Conservation (phyloP, 2,329 filamentous ascomycete species). For the Fusarium haematococcum region DNA sequence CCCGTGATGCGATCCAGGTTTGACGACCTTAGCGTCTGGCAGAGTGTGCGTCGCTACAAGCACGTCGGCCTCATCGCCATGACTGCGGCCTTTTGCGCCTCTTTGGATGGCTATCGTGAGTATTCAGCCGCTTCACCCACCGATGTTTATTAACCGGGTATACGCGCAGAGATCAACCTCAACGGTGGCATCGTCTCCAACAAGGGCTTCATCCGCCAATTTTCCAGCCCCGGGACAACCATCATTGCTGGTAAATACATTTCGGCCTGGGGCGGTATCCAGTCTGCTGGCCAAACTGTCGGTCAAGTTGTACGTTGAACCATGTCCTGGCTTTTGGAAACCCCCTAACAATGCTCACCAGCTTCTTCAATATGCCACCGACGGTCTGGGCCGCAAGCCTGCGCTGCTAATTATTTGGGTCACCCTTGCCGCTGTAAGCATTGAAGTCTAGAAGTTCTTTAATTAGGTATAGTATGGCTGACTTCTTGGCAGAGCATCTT, state of each 20-base stretch:
- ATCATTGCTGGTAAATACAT: constrained; percentile 52
- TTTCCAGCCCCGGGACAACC: constrained; percentile 45
- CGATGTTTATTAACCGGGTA: too few species aligned
- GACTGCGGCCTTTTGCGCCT: constrained; percentile 55
- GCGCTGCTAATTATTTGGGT: constrained; percentile 24
- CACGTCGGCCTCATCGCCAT: constrained; percentile 51
- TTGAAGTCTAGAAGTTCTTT: not conserved
- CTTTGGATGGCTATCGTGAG: constrained; percentile 55
- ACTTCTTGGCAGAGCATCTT: constrained; percentile 8
- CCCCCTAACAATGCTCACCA: not conserved
- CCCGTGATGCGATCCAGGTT: constrained; percentile 50
- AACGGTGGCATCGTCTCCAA: constrained; percentile 56
- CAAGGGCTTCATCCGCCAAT: constrained; percentile 54
- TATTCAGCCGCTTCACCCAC: not conserved
- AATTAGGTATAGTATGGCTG: too few species aligned
- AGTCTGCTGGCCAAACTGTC: constrained; percentile 52
- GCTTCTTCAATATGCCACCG: constrained; percentile 27
- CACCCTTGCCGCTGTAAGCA: constrained; percentile 15
- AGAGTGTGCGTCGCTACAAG: constrained; percentile 51
- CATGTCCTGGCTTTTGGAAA: too few species aligned
- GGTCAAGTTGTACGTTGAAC: constrained; percentile 49
- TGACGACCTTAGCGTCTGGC: constrained; percentile 55
- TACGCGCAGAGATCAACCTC: constrained; percentile 39
- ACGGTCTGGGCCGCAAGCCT: constrained; percentile 19
- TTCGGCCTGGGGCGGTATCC: constrained; percentile 54